phyloP scores from a whole-genome alignment of 2,329 filamentous ascomycete species.

The Sphaceloma murrayae region DNA sequence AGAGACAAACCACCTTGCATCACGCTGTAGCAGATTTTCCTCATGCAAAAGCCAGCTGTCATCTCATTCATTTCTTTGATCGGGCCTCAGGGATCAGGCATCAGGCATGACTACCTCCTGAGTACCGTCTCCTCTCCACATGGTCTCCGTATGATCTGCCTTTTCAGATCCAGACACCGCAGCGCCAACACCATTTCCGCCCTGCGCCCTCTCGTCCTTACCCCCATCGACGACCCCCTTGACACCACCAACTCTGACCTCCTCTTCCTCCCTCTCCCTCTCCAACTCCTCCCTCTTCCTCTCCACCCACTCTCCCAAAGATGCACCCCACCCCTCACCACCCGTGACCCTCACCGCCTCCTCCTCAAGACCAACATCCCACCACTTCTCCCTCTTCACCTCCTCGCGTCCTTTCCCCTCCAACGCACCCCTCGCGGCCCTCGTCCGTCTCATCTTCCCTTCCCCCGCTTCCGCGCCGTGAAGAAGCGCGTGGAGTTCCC shows the following conservation, averaged over 20 bases:
- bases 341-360: background rate
- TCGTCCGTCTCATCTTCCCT: conserved; percentile 48
- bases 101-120: too few species aligned
- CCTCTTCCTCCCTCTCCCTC: background rate
- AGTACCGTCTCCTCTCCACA: too few species aligned
- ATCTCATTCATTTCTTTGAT: too few species aligned
- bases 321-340: background rate
- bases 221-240: background rate
- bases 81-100: too few species aligned
- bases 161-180: too few species aligned
- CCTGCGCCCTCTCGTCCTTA: background rate
- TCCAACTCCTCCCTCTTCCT: background rate
- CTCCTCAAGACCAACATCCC: conserved; percentile 9
- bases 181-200: background rate
- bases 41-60: too few species aligned
- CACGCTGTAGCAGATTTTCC: too few species aligned
- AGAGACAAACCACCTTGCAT: too few species aligned
- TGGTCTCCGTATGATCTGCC: too few species aligned
- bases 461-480: conserved; percentile 19
- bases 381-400: conserved; percentile 26
- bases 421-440: conserved; percentile 64
- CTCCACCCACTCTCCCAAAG: background rate
- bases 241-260: background rate
- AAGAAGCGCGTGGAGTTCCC: conserved; percentile 46
- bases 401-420: conserved; percentile 44